Base-by-base conservation (phyloP, 1,139 yeast species). In the Geotrichum histeridarum region DNA sequence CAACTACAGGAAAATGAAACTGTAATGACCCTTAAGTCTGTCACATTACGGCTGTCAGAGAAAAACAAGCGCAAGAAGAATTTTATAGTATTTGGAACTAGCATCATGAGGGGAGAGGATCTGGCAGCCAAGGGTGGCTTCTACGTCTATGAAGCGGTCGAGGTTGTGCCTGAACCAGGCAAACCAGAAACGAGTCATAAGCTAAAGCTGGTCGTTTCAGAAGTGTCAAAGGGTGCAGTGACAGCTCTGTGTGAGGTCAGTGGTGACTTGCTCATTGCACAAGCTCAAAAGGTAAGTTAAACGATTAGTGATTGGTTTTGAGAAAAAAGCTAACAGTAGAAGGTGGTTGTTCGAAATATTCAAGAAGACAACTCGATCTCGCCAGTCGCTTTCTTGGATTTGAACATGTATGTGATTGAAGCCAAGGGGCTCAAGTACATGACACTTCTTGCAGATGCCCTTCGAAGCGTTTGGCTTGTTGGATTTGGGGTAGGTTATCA, bases 381-480 rank as follows among this genome's bases (percentile, higher is more conserved):
- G 61, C 97, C 99, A 0, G 97, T 93, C 2, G 99, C 98, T 1
- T 93, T 94, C 65, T 76, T 86, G 56, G 98, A 93, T 67, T 81
- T 91, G 30, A 82, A 93, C 1, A 82, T 90, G 1, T 89, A 82
- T 67, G 83, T 89, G 1, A 77, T 86, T 12, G 95, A 87, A 60
- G 79, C 89, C 30, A 91, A 91, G 69, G 79, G 90, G 60, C 82
- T 88, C 67, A 93, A 95, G 41, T 89, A 91, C 67, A 73, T 91
- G 65, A 68, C 91, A 31, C 63, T 89, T 1, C 70, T 90, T 31
- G 96, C 95, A 17, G 99, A 93, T 70, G 77, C 89, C 0, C 76
- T 83, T 69, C 86, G 87, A 61, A 86, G 95, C 61, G 75, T 89
- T 7, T 83, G 93, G 77, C 76, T 94, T 55, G 84, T 84, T 30